phyloP scores from a whole-genome alignment of 225 moss, liverwort and hornwort species.

The Pleurozium schreberi region DNA sequence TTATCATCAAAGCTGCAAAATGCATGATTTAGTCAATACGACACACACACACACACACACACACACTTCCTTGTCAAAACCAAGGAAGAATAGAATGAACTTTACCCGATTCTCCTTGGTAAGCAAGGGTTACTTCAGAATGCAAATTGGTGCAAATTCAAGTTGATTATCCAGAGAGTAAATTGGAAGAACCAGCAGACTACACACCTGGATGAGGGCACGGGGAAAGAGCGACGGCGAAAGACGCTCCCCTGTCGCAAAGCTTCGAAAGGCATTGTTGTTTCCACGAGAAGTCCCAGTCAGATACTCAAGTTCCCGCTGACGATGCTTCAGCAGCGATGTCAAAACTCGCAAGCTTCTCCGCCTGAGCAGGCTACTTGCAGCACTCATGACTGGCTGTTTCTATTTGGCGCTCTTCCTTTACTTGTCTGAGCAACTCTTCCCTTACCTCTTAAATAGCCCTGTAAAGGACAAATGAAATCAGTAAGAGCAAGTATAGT shows the following conservation, averaged over 20 bases:
- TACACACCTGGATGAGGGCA: constrained; percentile 16
- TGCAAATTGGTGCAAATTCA: not conserved
- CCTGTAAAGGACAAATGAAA: not conserved
- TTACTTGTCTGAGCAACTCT: not conserved
- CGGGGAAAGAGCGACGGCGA: constrained; percentile 1
- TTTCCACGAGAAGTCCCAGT: constrained; percentile 8
- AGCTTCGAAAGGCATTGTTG: constrained; percentile 9
- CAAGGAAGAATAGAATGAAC: not conserved
- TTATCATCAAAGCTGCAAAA: not conserved
- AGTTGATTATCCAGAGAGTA: not conserved
- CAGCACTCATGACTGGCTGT: constrained; percentile 42
- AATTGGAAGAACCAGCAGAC: not conserved
- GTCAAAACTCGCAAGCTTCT: constrained; percentile 19
- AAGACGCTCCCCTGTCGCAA: constrained; percentile 17
- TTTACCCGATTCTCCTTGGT: not conserved
- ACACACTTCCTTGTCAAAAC: not conserved
- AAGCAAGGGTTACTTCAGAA: not conserved
- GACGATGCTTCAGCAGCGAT: constrained; percentile 32
- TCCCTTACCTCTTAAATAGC: not conserved
- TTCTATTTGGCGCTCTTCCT: not conserved
- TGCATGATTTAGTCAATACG: not conserved
- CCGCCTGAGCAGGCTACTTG: constrained; percentile 49
- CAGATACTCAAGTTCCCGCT: constrained; percentile 11
- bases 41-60: not conserved
- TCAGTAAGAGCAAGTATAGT: not conserved